Conservation (phyloP, 768 basidiomycete species). For the Clavulina sp. region DNA sequence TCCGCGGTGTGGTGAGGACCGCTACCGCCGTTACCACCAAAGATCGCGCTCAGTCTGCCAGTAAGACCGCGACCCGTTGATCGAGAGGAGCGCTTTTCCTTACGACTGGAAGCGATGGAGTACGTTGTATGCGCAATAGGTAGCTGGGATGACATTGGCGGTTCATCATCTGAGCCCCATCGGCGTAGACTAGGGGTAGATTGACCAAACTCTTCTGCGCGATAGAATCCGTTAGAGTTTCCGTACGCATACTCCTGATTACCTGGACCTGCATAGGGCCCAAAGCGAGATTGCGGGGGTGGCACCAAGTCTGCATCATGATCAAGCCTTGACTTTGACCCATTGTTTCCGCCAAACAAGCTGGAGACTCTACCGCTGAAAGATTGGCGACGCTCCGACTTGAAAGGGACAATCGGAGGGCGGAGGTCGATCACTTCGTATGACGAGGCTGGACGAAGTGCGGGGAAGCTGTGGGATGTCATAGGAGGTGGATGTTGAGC, state of each 20-base stretch:
- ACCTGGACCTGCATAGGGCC: no score
- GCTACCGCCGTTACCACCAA: not conserved
- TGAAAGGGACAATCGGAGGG: slow-evolving; percentile 30
- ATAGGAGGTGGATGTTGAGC: slow-evolving; percentile 12
- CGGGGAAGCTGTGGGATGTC: slow-evolving; percentile 48
- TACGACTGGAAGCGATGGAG: not conserved
- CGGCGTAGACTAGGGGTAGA: slow-evolving; percentile 41
- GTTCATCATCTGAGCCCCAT: slow-evolving; percentile 10
- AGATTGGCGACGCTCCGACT: slow-evolving; percentile 42
- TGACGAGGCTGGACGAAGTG: slow-evolving; percentile 36
- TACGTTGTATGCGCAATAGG: not conserved
- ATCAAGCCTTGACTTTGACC: slow-evolving; percentile 2
- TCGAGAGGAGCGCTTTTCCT: not conserved
- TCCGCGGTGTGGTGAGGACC: no score
- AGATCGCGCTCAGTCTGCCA: not conserved
- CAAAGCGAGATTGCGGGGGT: slow-evolving; percentile 32
- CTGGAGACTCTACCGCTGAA: slow-evolving; percentile 49
- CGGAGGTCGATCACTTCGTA: slow-evolving; percentile 27
- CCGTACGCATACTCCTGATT: no score
- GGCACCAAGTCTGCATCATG: slow-evolving; percentile 15
- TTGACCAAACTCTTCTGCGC: slow-evolving; percentile 42
- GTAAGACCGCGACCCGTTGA: not conserved
- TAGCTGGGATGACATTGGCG: slow-evolving; percentile 2
- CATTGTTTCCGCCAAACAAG: slow-evolving; percentile 13
- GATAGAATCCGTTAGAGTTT: no score